These are phyloP conservation scores for Rostrohypoxylon terebratum DNA, from an alignment of 495 filamentous ascomycete species.

Conservation along the genomic window DNA sequence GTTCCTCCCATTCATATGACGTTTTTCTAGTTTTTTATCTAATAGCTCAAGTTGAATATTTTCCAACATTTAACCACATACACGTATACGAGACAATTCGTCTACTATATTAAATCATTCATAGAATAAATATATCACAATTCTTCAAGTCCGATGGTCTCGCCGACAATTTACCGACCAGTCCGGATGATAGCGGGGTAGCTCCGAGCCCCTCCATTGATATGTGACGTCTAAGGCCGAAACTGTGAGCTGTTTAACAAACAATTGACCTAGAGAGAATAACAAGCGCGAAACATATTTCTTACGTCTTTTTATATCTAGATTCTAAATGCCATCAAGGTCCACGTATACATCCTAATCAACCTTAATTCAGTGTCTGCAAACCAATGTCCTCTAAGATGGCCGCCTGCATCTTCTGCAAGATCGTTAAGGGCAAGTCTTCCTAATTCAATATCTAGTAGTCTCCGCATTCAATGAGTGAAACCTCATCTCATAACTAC, in stretches of 20 bases:
- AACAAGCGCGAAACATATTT: conserved; percentile 22
- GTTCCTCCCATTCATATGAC: neutral
- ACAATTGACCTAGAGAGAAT: neutral
- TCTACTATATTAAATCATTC: neutral
- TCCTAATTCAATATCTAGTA: conserved; percentile 1
- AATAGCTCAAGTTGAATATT: too few species aligned
- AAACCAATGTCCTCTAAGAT: conserved; percentile 29
- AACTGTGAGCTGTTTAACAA: conserved; percentile 13
- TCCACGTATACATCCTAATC: conserved; percentile 28
- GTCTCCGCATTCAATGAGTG: neutral
- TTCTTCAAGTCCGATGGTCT: neutral
- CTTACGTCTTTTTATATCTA: conserved; percentile 31
- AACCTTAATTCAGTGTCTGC: conserved; percentile 8
- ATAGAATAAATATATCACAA: neutral
- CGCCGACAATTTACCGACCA: conserved; percentile 28
- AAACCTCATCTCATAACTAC: neutral
- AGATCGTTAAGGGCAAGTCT: conserved; percentile 87
- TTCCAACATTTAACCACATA: too few species aligned
- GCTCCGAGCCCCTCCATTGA: conserved; percentile 30
- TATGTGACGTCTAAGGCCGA: conserved; percentile 24
- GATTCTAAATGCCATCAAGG: conserved; percentile 35
- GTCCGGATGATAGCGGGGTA: conserved; percentile 27
- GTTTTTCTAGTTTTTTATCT: too few species aligned
- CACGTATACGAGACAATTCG: neutral
- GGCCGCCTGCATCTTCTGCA: conserved; percentile 95